Percentiles rank a stretch among this genome's conserved stretches.
phyloP scores from a whole-genome alignment of 106 monocot species.

The Dendrobium chrysotoxum region DNA sequence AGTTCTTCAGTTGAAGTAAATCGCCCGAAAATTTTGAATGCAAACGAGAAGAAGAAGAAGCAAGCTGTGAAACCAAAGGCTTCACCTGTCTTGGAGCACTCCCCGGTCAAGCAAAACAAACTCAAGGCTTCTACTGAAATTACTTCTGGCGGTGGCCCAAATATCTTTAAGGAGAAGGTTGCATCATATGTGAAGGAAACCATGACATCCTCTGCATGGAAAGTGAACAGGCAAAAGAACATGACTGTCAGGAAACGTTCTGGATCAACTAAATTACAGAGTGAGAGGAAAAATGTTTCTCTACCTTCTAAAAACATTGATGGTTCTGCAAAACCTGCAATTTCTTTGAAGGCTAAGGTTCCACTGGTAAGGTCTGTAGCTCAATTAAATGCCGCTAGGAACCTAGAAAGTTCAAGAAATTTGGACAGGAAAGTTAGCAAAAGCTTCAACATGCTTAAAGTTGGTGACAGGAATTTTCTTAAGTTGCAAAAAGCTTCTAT shows the following conservation, averaged over 20 bases:
- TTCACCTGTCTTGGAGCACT: no score
- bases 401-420: not conserved
- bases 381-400: not conserved
- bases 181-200: not conserved
- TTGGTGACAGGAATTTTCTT: not conserved
- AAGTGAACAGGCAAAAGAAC: not conserved
- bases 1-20: not conserved
- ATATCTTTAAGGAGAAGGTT: not conserved
- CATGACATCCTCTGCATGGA: not conserved
- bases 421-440: not conserved
- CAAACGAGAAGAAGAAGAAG: not conserved
- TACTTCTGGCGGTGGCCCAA: no score
- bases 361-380: not conserved
- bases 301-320: not conserved
- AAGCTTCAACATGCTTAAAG: not conserved
- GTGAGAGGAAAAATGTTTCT: not conserved
- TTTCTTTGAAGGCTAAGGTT: not conserved
- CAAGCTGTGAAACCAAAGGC: not conserved
- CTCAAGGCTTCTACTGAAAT: not conserved
- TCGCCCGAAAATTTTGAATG: not conserved
- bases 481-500: not conserved
- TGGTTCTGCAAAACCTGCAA: not conserved
- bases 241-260: not conserved
- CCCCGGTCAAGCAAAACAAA: not conserved
- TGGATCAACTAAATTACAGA: not conserved